Evolutionary conservation across 495 filamentous ascomycete genomes (phyloP).

Genomic region (Penicillium desertorum): DNA sequence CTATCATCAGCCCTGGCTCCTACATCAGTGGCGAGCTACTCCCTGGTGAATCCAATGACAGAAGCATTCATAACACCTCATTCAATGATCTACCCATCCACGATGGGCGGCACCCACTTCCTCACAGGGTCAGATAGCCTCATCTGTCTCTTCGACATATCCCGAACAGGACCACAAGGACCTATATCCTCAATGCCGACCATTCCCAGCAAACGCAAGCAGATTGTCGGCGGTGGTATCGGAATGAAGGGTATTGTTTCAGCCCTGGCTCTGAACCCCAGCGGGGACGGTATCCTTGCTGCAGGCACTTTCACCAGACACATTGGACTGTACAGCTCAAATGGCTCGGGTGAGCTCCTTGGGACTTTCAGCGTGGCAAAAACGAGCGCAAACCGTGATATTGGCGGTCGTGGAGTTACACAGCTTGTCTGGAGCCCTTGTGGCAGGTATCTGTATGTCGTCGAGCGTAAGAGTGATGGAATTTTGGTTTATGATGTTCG

Average conservation of each 20-base stretch:
- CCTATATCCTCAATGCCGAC: slow-evolving; percentile 66
- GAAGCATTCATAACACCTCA: slow-evolving; percentile 77
- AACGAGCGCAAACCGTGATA: slow-evolving; percentile 38
- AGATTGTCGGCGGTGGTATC: slow-evolving; percentile 64
- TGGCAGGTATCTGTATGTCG: slow-evolving; percentile 82
- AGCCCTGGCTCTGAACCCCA: slow-evolving; percentile 54
- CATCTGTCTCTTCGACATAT: slow-evolving; percentile 76
- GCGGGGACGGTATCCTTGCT: slow-evolving; percentile 61
- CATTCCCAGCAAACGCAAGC: slow-evolving; percentile 70
- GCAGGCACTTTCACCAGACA: slow-evolving; percentile 79
- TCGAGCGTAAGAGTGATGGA: slow-evolving; percentile 75
- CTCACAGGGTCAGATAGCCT: slow-evolving; percentile 72
- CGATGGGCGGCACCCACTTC: slow-evolving; percentile 55
- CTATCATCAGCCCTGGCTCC: slow-evolving; percentile 60
- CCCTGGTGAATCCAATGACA: slow-evolving; percentile 68
- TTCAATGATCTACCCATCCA: slow-evolving; percentile 65
- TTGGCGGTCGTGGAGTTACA: slow-evolving; percentile 68
- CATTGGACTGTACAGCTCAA: slow-evolving; percentile 72
- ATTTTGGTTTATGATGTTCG: slow-evolving; percentile 83
- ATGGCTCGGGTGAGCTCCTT: slow-evolving; percentile 63
- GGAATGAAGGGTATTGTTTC: slow-evolving; percentile 86
- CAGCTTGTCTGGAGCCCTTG: slow-evolving; percentile 79
- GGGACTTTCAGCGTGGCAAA: slow-evolving; percentile 60
- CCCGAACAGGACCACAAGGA: slow-evolving; percentile 56
- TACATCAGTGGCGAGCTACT: slow-evolving; percentile 59